These are phyloP conservation scores for Hura crepitans DNA, from an alignment of 441 rosid species.

Conservation along the genomic window DNA sequence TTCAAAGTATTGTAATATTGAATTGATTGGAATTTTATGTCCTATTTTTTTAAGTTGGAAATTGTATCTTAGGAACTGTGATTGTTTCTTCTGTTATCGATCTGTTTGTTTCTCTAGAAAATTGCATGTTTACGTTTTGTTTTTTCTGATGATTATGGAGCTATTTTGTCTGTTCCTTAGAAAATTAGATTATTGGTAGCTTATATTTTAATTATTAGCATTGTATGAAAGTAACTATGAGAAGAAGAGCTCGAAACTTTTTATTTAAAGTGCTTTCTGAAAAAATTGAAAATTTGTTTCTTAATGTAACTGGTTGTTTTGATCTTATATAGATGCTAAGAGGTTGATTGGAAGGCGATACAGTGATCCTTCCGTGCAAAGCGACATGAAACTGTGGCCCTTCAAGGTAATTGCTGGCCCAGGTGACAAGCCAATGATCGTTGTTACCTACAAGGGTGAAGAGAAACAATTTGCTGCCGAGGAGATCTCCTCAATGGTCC, in stretches of 20 bases:
- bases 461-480: slow-evolving; percentile 51
- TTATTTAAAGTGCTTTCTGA: too few relatives aligned
- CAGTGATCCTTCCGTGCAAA: slow-evolving; percentile 52
- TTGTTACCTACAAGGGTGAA: slow-evolving; percentile 55
- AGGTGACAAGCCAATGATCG: slow-evolving; percentile 66
- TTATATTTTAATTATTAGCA: neutral
- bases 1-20: too few relatives aligned
- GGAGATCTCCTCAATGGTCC: slow-evolving; percentile 58
- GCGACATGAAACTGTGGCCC: slow-evolving; percentile 67
- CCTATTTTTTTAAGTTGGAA: too few relatives aligned
- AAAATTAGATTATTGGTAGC: too few relatives aligned
- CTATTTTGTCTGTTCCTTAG: neutral
- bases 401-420: slow-evolving; percentile 65
- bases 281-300: neutral
- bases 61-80: neutral
- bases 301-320: neutral
- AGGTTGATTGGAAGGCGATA: slow-evolving; percentile 67
- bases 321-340: slow-evolving; percentile 56
- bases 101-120: neutral
- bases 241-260: too few relatives aligned
- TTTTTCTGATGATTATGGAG: neutral
- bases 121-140: neutral
- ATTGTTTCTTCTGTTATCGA: too few relatives aligned
- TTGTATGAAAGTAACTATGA: too few relatives aligned
- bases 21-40: too few relatives aligned